Evolutionary conservation across 805 yeast genomes (phyloP).

Genomic region (Saturnispora gosingensis): DNA sequence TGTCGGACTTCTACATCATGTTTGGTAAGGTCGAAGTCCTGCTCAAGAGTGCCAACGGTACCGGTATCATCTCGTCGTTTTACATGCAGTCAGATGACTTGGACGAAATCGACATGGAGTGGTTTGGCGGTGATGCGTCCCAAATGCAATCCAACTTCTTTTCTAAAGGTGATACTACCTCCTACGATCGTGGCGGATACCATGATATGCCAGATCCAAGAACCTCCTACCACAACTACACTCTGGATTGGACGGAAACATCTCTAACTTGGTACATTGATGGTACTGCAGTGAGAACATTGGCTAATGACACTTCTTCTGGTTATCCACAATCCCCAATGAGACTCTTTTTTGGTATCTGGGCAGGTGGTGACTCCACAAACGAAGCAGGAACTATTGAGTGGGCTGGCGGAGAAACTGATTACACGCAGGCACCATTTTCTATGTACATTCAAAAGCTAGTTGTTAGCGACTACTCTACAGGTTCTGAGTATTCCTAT

Average conservation of each 20-base stretch:
- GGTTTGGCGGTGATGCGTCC: constrained; percentile 71
- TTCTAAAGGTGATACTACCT: constrained; percentile 67
- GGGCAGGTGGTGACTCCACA: constrained; percentile 76
- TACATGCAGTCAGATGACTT: constrained; percentile 75
- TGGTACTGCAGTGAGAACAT: constrained; percentile 57
- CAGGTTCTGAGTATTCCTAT: constrained; percentile 51
- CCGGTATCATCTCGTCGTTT: constrained; percentile 73
- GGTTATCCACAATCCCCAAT: constrained; percentile 94
- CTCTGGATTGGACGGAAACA: constrained; percentile 75
- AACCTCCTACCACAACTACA: constrained; percentile 59
- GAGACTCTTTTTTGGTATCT: constrained; percentile 49
- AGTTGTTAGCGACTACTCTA: constrained; percentile 59
- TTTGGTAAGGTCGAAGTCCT: constrained; percentile 75
- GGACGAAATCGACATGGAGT: constrained; percentile 86
- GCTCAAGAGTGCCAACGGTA: constrained; percentile 65
- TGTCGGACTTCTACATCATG: constrained; percentile 77
- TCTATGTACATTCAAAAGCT: constrained; percentile 53
- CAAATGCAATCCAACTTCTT: constrained; percentile 75
- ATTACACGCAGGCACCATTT: constrained; percentile 59
- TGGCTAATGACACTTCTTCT: constrained; percentile 41
- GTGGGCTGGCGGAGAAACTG: constrained; percentile 77
- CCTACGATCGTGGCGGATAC: constrained; percentile 74
- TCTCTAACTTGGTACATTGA: constrained; percentile 63
- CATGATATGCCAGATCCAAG: constrained; percentile 53
- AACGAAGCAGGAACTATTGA: constrained; percentile 61